Evolutionary conservation across 129 eudicot genomes (phyloP).

Genomic region (Tagetes erecta): DNA sequence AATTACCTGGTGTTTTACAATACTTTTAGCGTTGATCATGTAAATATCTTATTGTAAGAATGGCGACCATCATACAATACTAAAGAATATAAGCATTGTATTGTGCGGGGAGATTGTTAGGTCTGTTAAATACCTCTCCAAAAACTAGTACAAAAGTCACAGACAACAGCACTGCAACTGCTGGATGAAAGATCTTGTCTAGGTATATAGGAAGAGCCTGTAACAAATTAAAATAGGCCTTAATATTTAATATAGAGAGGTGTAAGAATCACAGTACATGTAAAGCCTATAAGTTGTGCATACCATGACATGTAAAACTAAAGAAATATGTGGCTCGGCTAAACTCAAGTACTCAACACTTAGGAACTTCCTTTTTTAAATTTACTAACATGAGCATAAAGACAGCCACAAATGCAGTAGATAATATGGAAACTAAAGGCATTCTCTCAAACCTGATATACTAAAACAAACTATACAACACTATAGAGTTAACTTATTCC

Average conservation of each 20-base stretch:
- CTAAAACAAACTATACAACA: conserved; percentile 9
- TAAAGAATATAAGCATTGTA: neutral
- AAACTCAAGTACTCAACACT: neutral
- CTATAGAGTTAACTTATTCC: neutral
- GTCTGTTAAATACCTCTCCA: conserved; percentile 69
- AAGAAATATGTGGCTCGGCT: neutral
- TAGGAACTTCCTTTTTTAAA: neutral
- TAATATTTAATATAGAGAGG: conserved; percentile 5
- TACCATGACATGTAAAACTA: neutral
- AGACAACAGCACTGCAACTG: conserved; percentile 81
- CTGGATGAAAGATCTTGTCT: conserved; percentile 83
- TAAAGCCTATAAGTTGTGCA: neutral
- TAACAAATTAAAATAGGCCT: conserved; percentile 27
- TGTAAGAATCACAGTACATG: conserved; percentile 8
- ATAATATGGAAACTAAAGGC: neutral
- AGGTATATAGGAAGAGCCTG: conserved; percentile 97
- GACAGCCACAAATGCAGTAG: neutral
- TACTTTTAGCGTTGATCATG: conserved; percentile 26
- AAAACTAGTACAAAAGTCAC: conserved; percentile 92
- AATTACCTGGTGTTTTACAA: conserved; percentile 53
- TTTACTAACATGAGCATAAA: neutral
- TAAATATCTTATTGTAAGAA: conserved; percentile 2
- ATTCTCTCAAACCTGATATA: neutral
- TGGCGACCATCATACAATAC: conserved; percentile 7
- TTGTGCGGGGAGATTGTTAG: neutral